Evolutionary conservation across 805 yeast species (phyloP).

Genomic region (Saturnispora mendoncae): DNA sequence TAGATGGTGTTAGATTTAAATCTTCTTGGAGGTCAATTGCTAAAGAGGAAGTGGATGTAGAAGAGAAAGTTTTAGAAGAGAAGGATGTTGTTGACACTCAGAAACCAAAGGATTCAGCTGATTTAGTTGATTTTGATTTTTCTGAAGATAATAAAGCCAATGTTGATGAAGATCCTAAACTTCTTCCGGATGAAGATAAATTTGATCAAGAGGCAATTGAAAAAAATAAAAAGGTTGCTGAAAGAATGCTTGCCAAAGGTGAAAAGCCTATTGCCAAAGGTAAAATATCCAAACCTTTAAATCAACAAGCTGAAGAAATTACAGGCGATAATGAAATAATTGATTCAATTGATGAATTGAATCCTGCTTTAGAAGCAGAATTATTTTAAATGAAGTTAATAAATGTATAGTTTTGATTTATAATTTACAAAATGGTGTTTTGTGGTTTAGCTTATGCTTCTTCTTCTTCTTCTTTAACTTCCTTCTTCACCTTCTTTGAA

Average conservation of each 20-base stretch:
- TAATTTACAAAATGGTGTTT: neutral
- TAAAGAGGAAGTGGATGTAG: neutral
- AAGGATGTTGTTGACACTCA: too few species aligned
- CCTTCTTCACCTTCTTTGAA: constrained; percentile 17
- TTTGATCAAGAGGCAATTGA: constrained; percentile 4
- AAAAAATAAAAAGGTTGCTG: constrained; percentile 21
- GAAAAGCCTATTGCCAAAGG: constrained; percentile 21
- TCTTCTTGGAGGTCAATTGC: constrained; percentile 49
- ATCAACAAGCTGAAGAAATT: constrained; percentile 21
- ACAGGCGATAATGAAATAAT: constrained; percentile 6
- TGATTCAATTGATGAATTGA: constrained; percentile 5
- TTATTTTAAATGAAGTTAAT: constrained; percentile 1
- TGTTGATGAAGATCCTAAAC: constrained; percentile 5
- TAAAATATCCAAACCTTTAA: constrained; percentile 23
- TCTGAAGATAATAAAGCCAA: neutral
- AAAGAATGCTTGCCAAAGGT: constrained; percentile 18
- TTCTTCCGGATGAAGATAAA: neutral
- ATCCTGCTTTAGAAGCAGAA: constrained; percentile 6
- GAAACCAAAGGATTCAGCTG: neutral
- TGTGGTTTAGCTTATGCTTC: neutral
- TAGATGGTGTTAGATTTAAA: constrained; percentile 42
- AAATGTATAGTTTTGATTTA: neutral
- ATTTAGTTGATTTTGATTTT: constrained; percentile 4
- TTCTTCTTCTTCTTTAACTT: constrained; percentile 2
- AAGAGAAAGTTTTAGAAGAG: neutral